Base-by-base conservation (phyloP, 805 yeast genomes). In the Candida sakaeoensis region DNA sequence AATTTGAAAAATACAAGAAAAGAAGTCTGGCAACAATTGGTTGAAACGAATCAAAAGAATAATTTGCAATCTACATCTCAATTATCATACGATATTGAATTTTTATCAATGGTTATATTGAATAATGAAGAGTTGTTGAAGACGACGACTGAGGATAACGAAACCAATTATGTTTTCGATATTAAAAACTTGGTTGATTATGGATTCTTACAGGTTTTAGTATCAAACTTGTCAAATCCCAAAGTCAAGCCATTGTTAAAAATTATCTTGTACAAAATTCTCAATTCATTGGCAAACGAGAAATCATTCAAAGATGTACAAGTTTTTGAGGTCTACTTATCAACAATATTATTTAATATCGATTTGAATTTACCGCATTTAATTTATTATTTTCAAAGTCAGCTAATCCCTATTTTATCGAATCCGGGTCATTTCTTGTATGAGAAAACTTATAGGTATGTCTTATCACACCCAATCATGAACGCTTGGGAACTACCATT, bases 351-450 rank as follows among this genome's bases (percentile, higher is more conserved):
- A 35, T 57, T 61, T 49, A 66, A 75, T 0, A 37, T 70, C 15
- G 41, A 40, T 8, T 32, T 40, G 8, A 54, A 51, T 1, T 35
- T 74, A 5, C 51, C 79, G 0, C 72, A 80, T 3, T 46, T 82
- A 13, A 63, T 80, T n/a, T 75, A 83, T 60, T 61, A 68, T 13
- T 54, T 78, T 40, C 58, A 81, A 28, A 74, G 87, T 1, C 71
- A 75, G 37, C 55, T 88, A 27, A 61, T 79, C 3, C 74, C 77
- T 2, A 65, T 86, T 2, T 55, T 86, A 42, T 57, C 70, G 5
- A 78, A 81, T 45, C 96, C 97, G 0, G 77, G 80, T 0, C 91
- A 86, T 46, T 73, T 71, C 49, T 57, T 91, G 15, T 85, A 82
- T 57, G 96, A 89, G 46, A 77, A 78, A 48, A 77, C 79, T 0